Conservation (phyloP, 768 basidiomycete species). For the Trametes villosa region DNA sequence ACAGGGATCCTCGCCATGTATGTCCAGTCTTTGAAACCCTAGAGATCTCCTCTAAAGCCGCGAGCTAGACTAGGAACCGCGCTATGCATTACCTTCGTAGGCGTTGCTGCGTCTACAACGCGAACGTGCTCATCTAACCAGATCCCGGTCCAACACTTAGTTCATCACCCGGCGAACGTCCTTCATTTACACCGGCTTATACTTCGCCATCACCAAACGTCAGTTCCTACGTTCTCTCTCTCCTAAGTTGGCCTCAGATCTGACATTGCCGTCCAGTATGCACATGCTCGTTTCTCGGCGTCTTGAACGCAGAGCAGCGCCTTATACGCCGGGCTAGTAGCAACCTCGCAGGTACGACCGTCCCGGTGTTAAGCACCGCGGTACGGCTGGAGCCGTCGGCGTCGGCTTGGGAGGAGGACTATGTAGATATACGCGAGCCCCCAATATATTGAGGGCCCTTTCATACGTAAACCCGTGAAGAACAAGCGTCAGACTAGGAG, state of each 20-base stretch:
- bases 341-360: not conserved
- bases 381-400: slow-evolving; percentile 4
- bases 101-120: not conserved
- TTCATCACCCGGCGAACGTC: not conserved
- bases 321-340: not conserved
- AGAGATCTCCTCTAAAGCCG: not conserved
- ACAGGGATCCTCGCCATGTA: slow-evolving; percentile 9
- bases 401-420: not conserved
- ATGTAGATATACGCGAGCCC: not conserved
- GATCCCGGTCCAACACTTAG: not conserved
- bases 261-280: not conserved
- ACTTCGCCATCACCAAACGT: not conserved
- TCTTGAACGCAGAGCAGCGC: slow-evolving; percentile 11
- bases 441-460: not conserved
- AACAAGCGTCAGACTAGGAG: too few relatives aligned
- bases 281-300: slow-evolving; percentile 10
- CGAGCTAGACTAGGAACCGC: not conserved
- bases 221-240: not conserved
- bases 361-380: slow-evolving; percentile 10
- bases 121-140: not conserved
- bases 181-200: not conserved
- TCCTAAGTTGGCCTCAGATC: not conserved
- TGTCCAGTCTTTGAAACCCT: not conserved
- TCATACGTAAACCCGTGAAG: too few relatives aligned
- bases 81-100: slow-evolving; percentile 4